A percentile compares a stretch with the other conserved stretches of the same genome.
These are phyloP conservation scores for Lachnum nothofagi DNA, from an alignment of 2,329 filamentous ascomycete genomes.

Conservation along the genomic window DNA sequence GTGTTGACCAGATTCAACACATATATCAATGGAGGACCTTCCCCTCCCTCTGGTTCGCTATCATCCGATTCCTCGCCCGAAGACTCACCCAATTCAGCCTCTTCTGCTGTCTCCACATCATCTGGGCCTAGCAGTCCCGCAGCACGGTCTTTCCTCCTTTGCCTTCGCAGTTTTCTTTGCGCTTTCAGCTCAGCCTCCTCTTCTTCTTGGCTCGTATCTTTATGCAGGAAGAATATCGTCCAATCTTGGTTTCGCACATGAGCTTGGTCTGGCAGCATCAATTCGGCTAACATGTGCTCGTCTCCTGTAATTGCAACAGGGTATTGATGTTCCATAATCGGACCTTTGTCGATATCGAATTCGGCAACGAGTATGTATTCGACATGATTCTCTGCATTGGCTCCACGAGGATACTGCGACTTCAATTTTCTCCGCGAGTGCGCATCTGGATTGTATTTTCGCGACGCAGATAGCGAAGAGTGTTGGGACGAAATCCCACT, in stretches of 20 bases:
- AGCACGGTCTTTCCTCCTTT: constrained; percentile 47
- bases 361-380: constrained; percentile 97
- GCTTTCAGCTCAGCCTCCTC: constrained; percentile 67
- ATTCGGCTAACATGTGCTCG: constrained; percentile 94
- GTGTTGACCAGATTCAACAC: constrained; percentile 97
- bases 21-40: constrained; percentile 91
- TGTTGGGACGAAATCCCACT: constrained; percentile 55
- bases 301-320: constrained; percentile 92
- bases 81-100: constrained; percentile 44
- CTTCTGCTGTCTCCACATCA: constrained; percentile 40
- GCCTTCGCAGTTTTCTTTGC: constrained; percentile 47
- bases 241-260: constrained; percentile 94
- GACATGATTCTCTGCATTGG: constrained; percentile 80
- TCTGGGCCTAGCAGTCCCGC: constrained; percentile 44
- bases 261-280: constrained; percentile 96
- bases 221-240: constrained; percentile 99
- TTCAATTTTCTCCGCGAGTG: constrained; percentile 54
- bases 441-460: constrained; percentile 47
- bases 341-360: constrained; percentile 93
- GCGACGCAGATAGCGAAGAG: constrained; percentile 52
- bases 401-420: constrained; percentile 71
- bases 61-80: constrained; percentile 50
- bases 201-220: constrained; percentile 79
- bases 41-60: constrained; percentile 62
- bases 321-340: constrained; percentile 98